Base-by-base conservation (phyloP, 495 filamentous ascomycete genomes). In the Chaetomium cochliodes region DNA sequence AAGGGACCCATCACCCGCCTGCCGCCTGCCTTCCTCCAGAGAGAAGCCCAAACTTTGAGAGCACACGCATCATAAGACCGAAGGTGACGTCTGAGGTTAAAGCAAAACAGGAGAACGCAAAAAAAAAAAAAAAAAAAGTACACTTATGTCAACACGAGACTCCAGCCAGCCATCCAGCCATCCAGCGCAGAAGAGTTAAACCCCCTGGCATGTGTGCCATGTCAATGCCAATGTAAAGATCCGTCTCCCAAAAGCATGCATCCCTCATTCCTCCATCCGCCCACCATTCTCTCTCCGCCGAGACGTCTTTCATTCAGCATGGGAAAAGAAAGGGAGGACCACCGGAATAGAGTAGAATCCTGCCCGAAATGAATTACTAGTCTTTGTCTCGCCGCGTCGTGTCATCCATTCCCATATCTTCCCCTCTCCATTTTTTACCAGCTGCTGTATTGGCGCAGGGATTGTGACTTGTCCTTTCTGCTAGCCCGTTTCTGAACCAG, bases 61-160 rank as follows among this genome's bases (percentile, higher is more conserved):
- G 37, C 33, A 42, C 33, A 57, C 54, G 28, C 23, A 46, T 58
- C 41, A 58, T 18, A 12, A 3, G 13, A 28, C 0, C 26, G 5
- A 18, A 44, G 22, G 3, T 15, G 23, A 22, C 2, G 33, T 52
- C n/a, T n/a, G n/a, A 62, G 33, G 37, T 26, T 25, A 16, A 26
- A 53, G 22, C 0, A n/a, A 52, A 62, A 44, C 9, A 37, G 11
- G 22, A 33, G 18, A 37, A 51, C 1, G 20, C 11, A 26, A 61
- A 44, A 26, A 30, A 23, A 51, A 61, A 22, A 41, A 62, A 26
- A 61, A 44, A 26, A 30, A 23, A 51, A 61, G 33, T 51, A 62
- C 46, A 62, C 13, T 2, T 52, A 53, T 11, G 23, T 51, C 33
- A 47, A 59, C 41, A 49, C 54, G 23, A 49, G 47, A 59, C 57